Base-by-base conservation (phyloP, 2,329 filamentous ascomycete genomes). In the Camillea tinctor region DNA sequence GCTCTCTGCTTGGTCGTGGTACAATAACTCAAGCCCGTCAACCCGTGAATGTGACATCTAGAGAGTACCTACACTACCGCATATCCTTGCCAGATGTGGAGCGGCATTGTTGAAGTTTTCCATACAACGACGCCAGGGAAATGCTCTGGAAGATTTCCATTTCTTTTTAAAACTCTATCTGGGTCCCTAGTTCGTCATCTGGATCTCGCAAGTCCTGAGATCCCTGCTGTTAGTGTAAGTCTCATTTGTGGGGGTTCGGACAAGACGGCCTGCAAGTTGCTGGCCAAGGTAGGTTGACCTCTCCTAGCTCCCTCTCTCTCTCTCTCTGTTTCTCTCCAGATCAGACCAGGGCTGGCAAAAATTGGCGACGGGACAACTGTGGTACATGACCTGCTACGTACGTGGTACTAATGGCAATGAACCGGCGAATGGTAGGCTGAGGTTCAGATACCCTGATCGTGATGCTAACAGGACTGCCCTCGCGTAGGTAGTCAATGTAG, bases 141-240 rank as follows among this genome's bases (percentile, higher is more conserved):
- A 60, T 60, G 20, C 60, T 65, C 61, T 67, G 63, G 65, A 65
- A 65, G 65, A 63, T 65, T 67, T 65, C 63, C 54, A 64, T 65
- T 64, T 63, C 56, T 59, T 60, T 63, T 64, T 62, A 62, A 64
- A 64, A 57, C 59, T 60, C 60, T 57, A 63, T 60, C 65, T 59
- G 58, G 59, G 57, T 59, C 61, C n/a, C 60, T 62, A 56, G 54
- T 55, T 55, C 58, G 60, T 65, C 59, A 62, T 62, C 62, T 64
- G 62, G 64, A 65, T 66, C 63, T 65, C 58, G 59, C 62, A 63
- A 60, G 60, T 63, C 59, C 63, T 60, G 60, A 53, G 48, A 66
- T 57, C 64, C 64, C 57, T 63, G 63, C 56, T 60, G 57, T 40
- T 57, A 44, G 56, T 60, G 57, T 40, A 56, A 44, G 56, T 64